Conservation (phyloP, 2,329 filamentous ascomycete genomes). For the Blastomyces percursus region DNA sequence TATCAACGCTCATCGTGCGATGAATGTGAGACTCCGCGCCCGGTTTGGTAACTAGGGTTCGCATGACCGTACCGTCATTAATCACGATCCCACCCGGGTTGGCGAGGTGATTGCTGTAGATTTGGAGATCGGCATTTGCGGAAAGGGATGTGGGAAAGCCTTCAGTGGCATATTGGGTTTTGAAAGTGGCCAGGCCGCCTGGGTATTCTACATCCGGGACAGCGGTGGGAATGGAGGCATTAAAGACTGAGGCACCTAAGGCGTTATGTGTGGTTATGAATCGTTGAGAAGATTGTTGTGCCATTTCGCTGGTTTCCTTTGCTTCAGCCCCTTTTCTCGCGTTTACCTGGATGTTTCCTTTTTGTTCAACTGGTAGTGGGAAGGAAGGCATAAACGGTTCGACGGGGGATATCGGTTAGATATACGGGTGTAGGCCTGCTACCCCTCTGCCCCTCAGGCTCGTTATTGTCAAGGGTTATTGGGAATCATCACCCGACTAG, state of each 20-base stretch:
- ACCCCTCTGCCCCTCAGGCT: neutral
- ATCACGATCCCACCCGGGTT: constrained; percentile 26
- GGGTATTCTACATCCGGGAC: constrained; percentile 20
- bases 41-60: constrained; percentile 27
- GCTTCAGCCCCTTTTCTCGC: neutral
- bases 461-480: neutral
- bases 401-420: neutral
- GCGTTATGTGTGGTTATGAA: constrained; percentile 31
- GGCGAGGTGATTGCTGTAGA: constrained; percentile 26
- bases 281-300: constrained; percentile 25
- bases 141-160: constrained; percentile 20
- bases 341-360: too few relatives aligned
- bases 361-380: neutral
- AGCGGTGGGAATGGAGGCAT: constrained; percentile 25
- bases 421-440: neutral
- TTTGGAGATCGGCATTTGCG: constrained; percentile 25
- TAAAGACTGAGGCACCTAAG: constrained; percentile 27
- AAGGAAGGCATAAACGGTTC: neutral
- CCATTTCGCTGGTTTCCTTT: neutral
- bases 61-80: constrained; percentile 23
- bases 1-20: constrained; percentile 29
- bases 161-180: constrained; percentile 22
- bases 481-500: neutral
- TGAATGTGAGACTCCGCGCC: constrained; percentile 27
- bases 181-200: constrained; percentile 24